Conservation (phyloP, 371 early-diverging fungal genomes). For the Zychaea mexicana region DNA sequence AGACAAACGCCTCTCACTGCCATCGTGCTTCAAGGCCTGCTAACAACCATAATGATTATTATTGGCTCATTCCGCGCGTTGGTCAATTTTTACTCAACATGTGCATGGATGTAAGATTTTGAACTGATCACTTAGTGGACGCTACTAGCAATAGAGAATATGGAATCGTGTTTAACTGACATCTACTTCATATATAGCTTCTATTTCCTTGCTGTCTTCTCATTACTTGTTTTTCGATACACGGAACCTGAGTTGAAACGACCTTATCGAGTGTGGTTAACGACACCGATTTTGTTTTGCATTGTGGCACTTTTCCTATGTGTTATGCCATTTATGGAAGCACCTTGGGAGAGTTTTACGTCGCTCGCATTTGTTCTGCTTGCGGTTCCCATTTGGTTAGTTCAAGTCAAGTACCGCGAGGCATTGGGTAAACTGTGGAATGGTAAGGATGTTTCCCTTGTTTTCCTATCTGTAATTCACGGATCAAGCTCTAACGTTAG, state of each 20-base stretch:
- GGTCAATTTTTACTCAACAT: slow-evolving; percentile 76
- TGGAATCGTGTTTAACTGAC: background rate
- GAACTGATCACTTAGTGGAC: too few species aligned
- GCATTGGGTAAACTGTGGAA: slow-evolving; percentile 25
- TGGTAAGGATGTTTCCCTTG: slow-evolving; percentile 18
- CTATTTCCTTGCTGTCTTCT: slow-evolving; percentile 55
- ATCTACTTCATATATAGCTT: slow-evolving; percentile 25
- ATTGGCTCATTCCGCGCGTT: slow-evolving; percentile 69
- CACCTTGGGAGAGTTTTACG: slow-evolving; percentile 58
- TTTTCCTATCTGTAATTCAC: too few species aligned
- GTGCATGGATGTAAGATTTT: slow-evolving; percentile 68
- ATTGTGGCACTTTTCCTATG: slow-evolving; percentile 61
- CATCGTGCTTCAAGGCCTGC: slow-evolving; percentile 60
- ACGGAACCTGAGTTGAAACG: slow-evolving; percentile 64
- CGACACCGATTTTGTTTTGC: slow-evolving; percentile 63
- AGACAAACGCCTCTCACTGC: slow-evolving; percentile 75
- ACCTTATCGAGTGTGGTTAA: slow-evolving; percentile 63
- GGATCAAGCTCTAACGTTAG: too few species aligned
- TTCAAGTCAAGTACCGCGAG: slow-evolving; percentile 44
- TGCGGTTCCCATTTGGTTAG: slow-evolving; percentile 54
- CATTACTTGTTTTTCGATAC: slow-evolving; percentile 57
- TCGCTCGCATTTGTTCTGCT: slow-evolving; percentile 42
- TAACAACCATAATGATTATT: slow-evolving; percentile 67
- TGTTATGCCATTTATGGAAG: slow-evolving; percentile 62
- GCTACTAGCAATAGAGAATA: too few species aligned